Percentiles rank a stretch among this genome's conserved stretches.
Conservation (phyloP, 768 basidiomycete genomes). For the Ramaria rubella region DNA sequence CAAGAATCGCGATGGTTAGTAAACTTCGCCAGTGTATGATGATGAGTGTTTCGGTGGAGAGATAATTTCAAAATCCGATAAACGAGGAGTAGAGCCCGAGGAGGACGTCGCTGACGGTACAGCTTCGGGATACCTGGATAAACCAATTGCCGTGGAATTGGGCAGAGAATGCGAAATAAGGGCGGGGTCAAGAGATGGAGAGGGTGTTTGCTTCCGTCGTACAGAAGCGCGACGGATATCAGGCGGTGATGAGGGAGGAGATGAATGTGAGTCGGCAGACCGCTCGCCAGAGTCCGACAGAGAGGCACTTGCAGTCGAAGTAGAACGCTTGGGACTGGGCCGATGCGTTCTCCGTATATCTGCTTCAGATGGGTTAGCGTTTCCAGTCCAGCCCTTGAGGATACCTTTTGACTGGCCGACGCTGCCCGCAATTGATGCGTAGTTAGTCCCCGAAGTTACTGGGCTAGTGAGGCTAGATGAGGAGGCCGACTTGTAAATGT, state of each 20-base stretch:
- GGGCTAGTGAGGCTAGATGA: background rate
- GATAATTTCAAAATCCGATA: conserved; percentile 3
- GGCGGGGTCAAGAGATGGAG: background rate
- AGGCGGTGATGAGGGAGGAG: conserved; percentile 4
- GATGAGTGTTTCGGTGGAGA: background rate
- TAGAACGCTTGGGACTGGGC: background rate
- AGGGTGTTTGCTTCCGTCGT: background rate
- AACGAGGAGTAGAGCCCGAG: background rate
- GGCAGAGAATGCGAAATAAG: conserved; percentile 3
- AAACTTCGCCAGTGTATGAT: conserved; percentile 5
- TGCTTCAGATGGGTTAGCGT: conserved; percentile 5
- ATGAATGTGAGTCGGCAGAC: background rate
- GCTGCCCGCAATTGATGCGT: background rate
- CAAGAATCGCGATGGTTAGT: background rate
- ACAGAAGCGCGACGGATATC: background rate
- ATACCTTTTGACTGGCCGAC: conserved; percentile 7
- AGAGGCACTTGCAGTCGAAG: background rate
- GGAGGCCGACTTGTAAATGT: conserved; percentile 7
- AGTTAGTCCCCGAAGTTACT: background rate
- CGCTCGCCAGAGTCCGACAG: conserved; percentile 1
- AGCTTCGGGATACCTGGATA: background rate
- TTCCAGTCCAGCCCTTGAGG: conserved; percentile 1
- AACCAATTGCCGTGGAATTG: background rate
- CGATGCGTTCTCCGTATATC: background rate
- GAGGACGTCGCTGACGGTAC: background rate